Percentiles rank a stretch among this genome's conserved stretches.
Evolutionary conservation across 306 rosid species (phyloP).

Genomic region (Luffa aegyptiaca): DNA sequence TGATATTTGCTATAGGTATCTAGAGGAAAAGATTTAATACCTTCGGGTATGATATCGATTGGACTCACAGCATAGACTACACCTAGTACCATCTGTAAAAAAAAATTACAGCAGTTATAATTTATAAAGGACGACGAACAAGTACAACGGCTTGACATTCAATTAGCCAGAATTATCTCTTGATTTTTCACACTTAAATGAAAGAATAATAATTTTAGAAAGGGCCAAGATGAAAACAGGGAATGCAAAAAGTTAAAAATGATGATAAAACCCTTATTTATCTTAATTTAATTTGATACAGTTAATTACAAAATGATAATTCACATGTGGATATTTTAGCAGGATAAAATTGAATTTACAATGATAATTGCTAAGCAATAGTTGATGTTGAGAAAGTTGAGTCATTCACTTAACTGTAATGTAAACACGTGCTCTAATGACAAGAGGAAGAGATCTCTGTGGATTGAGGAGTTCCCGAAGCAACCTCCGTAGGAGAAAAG

Average conservation of each 20-base stretch:
- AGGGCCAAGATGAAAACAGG: background rate
- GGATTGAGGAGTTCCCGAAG: conserved; percentile 58
- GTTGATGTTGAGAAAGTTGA: background rate
- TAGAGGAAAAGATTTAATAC: background rate
- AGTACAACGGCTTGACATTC: conserved; percentile 2
- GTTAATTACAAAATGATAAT: background rate
- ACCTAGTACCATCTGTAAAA: conserved; percentile 49
- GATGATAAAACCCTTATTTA: no score
- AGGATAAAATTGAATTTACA: background rate
- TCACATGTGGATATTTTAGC: background rate
- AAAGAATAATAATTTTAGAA: background rate
- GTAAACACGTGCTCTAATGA: conserved; percentile 60
- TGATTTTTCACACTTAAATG: background rate
- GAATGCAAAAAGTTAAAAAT: background rate
- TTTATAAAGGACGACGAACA: background rate
- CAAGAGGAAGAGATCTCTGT: conserved; percentile 71
- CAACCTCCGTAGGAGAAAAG: conserved; percentile 66
- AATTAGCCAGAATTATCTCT: background rate
- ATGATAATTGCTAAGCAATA: background rate
- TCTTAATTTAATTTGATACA: no score
- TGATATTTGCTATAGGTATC: background rate
- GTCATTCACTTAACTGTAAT: conserved; percentile 44
- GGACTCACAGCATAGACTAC: conserved; percentile 63
- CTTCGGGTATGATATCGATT: conserved; percentile 91
- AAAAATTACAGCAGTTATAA: conserved; percentile 3